These are phyloP conservation scores for Aspergillus bombycis DNA, from an alignment of 2,329 filamentous ascomycete genomes.

Conservation along the genomic window DNA sequence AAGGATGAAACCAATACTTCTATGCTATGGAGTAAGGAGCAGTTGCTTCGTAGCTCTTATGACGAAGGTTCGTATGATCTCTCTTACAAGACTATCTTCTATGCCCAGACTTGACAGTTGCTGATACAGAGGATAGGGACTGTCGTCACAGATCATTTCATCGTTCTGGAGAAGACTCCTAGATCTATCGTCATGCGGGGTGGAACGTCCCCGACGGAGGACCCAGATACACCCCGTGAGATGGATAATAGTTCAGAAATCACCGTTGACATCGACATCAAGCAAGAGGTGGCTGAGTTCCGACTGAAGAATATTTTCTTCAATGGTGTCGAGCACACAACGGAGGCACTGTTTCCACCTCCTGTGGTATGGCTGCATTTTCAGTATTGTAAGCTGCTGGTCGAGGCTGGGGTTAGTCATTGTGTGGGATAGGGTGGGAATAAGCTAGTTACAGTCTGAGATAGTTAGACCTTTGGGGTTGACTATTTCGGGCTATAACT, in stretches of 20 bases:
- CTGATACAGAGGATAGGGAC: neutral
- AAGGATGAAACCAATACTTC: neutral
- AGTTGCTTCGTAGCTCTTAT: neutral
- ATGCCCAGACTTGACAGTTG: rapidly evolving
- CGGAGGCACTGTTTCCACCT: neutral
- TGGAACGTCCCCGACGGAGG: neutral
- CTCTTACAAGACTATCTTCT: no score
- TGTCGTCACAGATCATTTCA: conserved; percentile 3
- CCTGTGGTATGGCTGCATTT: conserved; percentile 8
- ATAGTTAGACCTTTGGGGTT: no score
- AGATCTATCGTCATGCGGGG: conserved; percentile 2
- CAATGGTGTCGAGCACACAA: neutral
- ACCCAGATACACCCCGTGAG: neutral
- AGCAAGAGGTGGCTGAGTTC: neutral
- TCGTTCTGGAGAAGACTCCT: neutral
- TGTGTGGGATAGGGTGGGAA: neutral
- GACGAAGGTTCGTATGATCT: neutral
- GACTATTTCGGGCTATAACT: no score
- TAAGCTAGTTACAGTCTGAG: no score
- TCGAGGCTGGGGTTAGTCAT: conserved; percentile 4
- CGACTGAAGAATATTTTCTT: conserved; percentile 8
- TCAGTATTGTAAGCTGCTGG: conserved; percentile 8
- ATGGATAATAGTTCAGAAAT: conserved; percentile 3
- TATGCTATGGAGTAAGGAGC: neutral
- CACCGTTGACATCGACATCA: neutral